These are phyloP conservation scores for Aegilops umbellulata DNA, from an alignment of 176 grass and related monocot genomes.

Conservation along the genomic window DNA sequence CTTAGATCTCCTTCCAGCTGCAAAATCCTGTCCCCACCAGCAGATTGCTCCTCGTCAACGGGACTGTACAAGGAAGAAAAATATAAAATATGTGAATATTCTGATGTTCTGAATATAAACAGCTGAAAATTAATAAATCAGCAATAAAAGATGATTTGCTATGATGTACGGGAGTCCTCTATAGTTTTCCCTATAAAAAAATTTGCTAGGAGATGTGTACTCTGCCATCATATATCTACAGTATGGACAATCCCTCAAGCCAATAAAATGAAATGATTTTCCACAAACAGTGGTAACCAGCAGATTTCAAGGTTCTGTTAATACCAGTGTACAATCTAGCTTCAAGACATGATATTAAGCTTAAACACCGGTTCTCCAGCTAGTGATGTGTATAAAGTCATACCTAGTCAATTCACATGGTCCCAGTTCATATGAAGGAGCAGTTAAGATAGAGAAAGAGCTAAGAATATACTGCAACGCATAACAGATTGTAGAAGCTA, in stretches of 20 bases:
- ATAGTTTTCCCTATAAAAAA: neutral
- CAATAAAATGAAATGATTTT: neutral
- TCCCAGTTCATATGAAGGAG: neutral
- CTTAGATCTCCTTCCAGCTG: constrained; percentile 81
- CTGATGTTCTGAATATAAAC: constrained; percentile 6
- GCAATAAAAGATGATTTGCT: neutral
- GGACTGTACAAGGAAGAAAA: constrained; percentile 26
- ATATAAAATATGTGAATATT: neutral
- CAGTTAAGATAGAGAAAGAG: neutral
- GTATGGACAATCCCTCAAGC: neutral
- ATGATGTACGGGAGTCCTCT: neutral
- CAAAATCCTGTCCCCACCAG: constrained; percentile 34
- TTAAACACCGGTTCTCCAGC: neutral
- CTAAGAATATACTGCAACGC: neutral
- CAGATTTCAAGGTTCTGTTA: neutral
- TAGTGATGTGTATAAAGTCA: neutral
- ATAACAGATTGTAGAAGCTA: neutral
- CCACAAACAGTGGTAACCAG: neutral
- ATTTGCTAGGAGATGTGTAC: neutral
- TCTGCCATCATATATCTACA: neutral
- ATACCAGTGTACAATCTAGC: neutral
- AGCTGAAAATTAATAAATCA: neutral
- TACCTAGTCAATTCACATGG: neutral
- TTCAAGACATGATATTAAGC: neutral
- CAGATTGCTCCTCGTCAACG: constrained; percentile 20